Conservation (phyloP, 495 filamentous ascomycete species). For the Haplographium delicatum region DNA sequence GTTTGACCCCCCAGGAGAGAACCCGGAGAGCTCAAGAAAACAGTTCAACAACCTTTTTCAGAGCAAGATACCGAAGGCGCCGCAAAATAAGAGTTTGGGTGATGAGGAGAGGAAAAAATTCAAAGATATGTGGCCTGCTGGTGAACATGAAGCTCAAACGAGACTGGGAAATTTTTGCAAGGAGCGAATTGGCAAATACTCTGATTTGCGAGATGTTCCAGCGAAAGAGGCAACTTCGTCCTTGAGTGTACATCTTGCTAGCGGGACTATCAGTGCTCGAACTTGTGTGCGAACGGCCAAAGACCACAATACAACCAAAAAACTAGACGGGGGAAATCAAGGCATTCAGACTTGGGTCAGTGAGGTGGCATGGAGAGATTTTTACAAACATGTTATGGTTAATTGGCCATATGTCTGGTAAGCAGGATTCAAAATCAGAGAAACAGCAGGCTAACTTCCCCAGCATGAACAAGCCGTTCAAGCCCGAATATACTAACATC, state of each 20-base stretch:
- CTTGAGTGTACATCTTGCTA: slow-evolving; percentile 74
- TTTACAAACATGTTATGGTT: slow-evolving; percentile 83
- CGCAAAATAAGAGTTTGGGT: slow-evolving; percentile 58
- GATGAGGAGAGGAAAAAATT: slow-evolving; percentile 54
- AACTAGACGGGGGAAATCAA: slow-evolving; percentile 60
- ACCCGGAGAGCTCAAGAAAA: slow-evolving; percentile 49
- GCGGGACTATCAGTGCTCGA: slow-evolving; percentile 71
- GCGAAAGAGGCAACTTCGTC: slow-evolving; percentile 58
- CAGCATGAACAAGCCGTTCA: slow-evolving; percentile 93
- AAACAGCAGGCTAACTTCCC: neutral
- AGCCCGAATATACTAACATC: slow-evolving; percentile 78
- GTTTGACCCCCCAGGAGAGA: slow-evolving; percentile 53
- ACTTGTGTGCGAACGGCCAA: slow-evolving; percentile 65
- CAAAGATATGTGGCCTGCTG: slow-evolving; percentile 64
- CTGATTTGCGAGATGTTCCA: slow-evolving; percentile 55
- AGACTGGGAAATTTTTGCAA: slow-evolving; percentile 67
- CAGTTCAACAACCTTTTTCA: slow-evolving; percentile 58
- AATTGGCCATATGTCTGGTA: slow-evolving; percentile 88
- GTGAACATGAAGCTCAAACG: slow-evolving; percentile 67
- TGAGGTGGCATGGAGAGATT: slow-evolving; percentile 89
- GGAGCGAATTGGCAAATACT: slow-evolving; percentile 57
- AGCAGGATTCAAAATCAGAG: slow-evolving; percentile 9
- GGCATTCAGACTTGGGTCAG: slow-evolving; percentile 77
- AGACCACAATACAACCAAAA: slow-evolving; percentile 60
- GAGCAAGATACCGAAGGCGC: slow-evolving; percentile 54